Percentiles rank a stretch among this genome's conserved stretches.
These are phyloP conservation scores for Mucor saturninus DNA, from an alignment of 371 early-diverging fungal species.

Conservation along the genomic window DNA sequence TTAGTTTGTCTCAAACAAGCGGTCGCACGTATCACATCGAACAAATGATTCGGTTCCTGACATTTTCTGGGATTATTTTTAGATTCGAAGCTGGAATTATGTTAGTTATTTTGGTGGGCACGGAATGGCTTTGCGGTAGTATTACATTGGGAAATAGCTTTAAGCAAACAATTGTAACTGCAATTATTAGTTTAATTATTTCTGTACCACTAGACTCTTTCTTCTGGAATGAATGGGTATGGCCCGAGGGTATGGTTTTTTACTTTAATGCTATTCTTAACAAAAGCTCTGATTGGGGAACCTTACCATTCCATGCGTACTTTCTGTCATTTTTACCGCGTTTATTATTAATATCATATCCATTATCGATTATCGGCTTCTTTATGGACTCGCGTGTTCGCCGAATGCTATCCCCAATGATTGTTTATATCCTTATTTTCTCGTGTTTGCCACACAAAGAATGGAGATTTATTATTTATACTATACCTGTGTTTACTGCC, in stretches of 20 bases:
- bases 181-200: slow-evolving; percentile 43
- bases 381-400: slow-evolving; percentile 47
- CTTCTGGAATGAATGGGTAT: slow-evolving; percentile 78
- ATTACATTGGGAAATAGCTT: slow-evolving; percentile 28
- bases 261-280: slow-evolving; percentile 85
- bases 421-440: slow-evolving; percentile 67
- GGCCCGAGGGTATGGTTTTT: slow-evolving; percentile 90
- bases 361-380: slow-evolving; percentile 60
- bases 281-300: slow-evolving; percentile 85
- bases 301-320: slow-evolving; percentile 79
- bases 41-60: slow-evolving; percentile 62
- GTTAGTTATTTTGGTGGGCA: slow-evolving; percentile 42
- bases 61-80: slow-evolving; percentile 73
- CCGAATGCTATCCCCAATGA: slow-evolving; percentile 60
- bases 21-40: slow-evolving; percentile 33
- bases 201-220: slow-evolving; percentile 80
- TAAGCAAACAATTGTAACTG: slow-evolving; percentile 30
- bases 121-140: slow-evolving; percentile 35
- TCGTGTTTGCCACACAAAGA: slow-evolving; percentile 93
- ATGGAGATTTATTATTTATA: slow-evolving; percentile 93
- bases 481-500: slow-evolving; percentile 84
- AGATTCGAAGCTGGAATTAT: slow-evolving; percentile 80
- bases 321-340: slow-evolving; percentile 75
- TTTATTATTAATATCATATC: slow-evolving; percentile 71
- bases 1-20: slow-evolving; percentile 23